Evolutionary conservation across 345 rosid genomes (phyloP).

Genomic region (Hypericum perforatum): DNA sequence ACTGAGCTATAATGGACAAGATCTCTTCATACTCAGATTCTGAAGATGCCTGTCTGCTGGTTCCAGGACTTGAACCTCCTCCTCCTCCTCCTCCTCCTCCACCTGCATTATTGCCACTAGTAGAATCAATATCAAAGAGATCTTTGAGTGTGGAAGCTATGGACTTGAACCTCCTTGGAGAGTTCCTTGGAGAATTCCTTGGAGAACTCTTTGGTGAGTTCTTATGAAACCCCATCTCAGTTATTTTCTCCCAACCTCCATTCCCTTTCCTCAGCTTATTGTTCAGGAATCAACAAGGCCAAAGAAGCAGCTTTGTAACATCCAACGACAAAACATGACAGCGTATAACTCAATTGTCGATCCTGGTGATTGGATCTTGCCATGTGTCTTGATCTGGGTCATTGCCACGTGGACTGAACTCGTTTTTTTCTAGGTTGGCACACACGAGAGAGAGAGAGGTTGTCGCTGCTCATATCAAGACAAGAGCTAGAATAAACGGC

Average conservation of each 20-base stretch:
- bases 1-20: constrained; percentile 25
- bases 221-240: constrained; percentile 28
- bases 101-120: neutral
- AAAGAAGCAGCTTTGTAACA: constrained; percentile 26
- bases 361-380: constrained; percentile 3
- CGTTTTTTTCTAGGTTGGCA: constrained; percentile 1
- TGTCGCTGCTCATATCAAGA: constrained; percentile 12
- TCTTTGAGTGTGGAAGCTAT: constrained; percentile 23
- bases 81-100: neutral
- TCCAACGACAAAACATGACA: constrained; percentile 14
- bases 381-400: constrained; percentile 15
- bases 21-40: constrained; percentile 28
- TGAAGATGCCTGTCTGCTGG: constrained; percentile 7
- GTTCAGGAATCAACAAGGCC: constrained; percentile 17
- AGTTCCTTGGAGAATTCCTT: constrained; percentile 23
- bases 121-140: constrained; percentile 34
- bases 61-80: constrained; percentile 10
- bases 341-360: constrained; percentile 3
- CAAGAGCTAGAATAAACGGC: constrained; percentile 4
- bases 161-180: constrained; percentile 16
- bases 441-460: constrained; percentile 6
- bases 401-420: constrained; percentile 23
- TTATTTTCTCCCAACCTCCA: neutral
- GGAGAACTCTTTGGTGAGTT: constrained; percentile 27
- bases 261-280: neutral